These are phyloP conservation scores for Pseudonitzschia pungens DNA, from an alignment of 108 stramenopile genomes.

Conservation along the genomic window DNA sequence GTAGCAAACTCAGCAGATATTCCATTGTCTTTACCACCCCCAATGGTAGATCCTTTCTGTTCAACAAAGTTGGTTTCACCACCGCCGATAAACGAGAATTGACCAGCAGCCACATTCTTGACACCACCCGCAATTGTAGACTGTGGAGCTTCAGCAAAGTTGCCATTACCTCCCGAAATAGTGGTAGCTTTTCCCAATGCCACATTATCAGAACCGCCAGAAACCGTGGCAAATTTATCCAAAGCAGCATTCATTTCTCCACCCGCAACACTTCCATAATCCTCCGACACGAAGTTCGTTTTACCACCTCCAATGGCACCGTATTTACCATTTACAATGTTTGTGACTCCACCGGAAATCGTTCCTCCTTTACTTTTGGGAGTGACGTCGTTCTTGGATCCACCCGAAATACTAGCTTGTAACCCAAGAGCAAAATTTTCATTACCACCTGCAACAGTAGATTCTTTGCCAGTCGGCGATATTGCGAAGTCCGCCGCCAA, in stretches of 20 bases:
- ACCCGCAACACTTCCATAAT: neutral
- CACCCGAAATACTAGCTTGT: neutral
- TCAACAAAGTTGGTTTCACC: neutral
- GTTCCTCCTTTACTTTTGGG: constrained; percentile 6
- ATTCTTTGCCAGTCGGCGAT: constrained; percentile 3
- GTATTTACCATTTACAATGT: constrained; percentile 2
- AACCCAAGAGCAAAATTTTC: neutral
- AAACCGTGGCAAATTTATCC: neutral
- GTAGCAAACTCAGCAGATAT: neutral
- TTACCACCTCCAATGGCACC: neutral
- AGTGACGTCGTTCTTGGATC: neutral
- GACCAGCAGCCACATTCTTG: constrained; percentile 3
- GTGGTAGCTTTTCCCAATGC: neutral
- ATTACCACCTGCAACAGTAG: neutral
- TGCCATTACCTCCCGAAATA: constrained; percentile 2
- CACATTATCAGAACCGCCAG: neutral
- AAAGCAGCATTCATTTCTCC: neutral
- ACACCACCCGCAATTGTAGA: neutral
- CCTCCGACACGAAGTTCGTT: neutral
- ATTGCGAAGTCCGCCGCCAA: neutral
- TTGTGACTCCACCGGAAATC: neutral
- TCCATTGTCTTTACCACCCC: neutral
- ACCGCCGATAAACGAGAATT: constrained; percentile 1
- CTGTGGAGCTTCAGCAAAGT: neutral
- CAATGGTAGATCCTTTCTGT: neutral